Percentiles rank a stretch among this genome's conserved stretches.
These are phyloP conservation scores for Fistulina hepatica DNA, from an alignment of 1,284 basidiomycete species.

Conservation along the genomic window DNA sequence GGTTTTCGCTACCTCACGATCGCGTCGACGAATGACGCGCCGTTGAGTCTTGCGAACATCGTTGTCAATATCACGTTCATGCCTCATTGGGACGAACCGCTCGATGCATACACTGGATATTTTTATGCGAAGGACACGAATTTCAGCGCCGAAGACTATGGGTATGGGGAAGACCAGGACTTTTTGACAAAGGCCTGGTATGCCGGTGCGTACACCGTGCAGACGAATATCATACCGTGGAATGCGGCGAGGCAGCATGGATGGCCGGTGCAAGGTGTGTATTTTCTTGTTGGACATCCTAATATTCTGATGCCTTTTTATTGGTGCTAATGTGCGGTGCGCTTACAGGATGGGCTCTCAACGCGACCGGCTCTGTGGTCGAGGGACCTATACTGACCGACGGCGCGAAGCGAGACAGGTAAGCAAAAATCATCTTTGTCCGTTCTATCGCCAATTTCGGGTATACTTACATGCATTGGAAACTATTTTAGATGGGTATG, in stretches of 20 bases:
- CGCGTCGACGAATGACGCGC: conserved; percentile 26
- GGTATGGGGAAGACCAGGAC: conserved; percentile 37
- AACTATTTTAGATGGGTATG: conserved; percentile 19
- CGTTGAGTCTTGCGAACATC: conserved; percentile 38
- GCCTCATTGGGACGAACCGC: conserved; percentile 36
- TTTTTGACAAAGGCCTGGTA: conserved; percentile 49
- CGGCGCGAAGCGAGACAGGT: conserved; percentile 28
- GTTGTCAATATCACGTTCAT: conserved; percentile 45
- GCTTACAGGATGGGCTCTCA: conserved; percentile 22
- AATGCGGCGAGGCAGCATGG: conserved; percentile 31
- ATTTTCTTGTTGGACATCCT: neutral
- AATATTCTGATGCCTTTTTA: neutral
- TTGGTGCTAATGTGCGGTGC: neutral
- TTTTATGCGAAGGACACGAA: conserved; percentile 39
- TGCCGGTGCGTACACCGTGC: conserved; percentile 35
- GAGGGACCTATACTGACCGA: conserved; percentile 26
- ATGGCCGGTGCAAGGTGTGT: conserved; percentile 23
- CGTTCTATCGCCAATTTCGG: neutral
- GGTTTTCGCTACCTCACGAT: conserved; percentile 50
- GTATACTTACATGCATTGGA: neutral
- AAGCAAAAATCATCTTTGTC: neutral
- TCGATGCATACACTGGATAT: conserved; percentile 44
- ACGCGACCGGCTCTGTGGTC: conserved; percentile 24
- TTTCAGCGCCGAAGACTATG: too few species aligned
- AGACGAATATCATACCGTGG: conserved; percentile 36